phyloP scores from a whole-genome alignment of 805 yeast genomes.

The Cyberlindnera amylophila region DNA sequence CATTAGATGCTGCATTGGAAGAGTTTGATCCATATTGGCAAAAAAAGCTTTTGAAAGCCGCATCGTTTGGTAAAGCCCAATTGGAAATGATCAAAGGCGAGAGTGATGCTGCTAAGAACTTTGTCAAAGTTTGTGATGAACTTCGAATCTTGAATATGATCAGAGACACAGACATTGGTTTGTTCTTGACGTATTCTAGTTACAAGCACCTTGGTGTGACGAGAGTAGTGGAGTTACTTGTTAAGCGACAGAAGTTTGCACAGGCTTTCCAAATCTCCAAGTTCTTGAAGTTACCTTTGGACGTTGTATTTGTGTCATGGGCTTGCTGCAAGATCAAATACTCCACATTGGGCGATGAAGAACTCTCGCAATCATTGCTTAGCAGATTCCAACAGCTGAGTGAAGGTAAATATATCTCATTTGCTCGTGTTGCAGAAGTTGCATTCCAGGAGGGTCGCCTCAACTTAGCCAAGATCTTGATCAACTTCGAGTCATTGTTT shows the following conservation, averaged over 20 bases:
- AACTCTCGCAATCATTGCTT: conserved; percentile 47
- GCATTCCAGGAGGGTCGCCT: conserved; percentile 83
- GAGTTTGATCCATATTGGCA: conserved; percentile 82
- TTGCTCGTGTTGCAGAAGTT: conserved; percentile 52
- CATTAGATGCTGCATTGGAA: conserved; percentile 69
- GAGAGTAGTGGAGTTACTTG: conserved; percentile 51
- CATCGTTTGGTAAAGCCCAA: conserved; percentile 74
- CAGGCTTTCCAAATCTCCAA: conserved; percentile 61
- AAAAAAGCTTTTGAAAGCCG: conserved; percentile 74
- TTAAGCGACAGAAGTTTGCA: conserved; percentile 55
- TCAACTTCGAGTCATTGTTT: conserved; percentile 59
- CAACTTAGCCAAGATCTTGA: conserved; percentile 60
- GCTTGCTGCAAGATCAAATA: conserved; percentile 64
- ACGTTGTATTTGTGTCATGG: conserved; percentile 70
- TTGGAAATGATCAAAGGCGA: conserved; percentile 30
- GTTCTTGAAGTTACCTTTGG: conserved; percentile 42
- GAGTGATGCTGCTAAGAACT: conserved; percentile 42
- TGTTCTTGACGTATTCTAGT: conserved; percentile 61
- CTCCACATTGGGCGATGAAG: conserved; percentile 54
- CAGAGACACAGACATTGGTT: conserved; percentile 59
- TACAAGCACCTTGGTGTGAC: conserved; percentile 50
- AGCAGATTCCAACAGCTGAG: conserved; percentile 37
- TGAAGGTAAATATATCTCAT: conserved; percentile 43
- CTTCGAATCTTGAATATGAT: conserved; percentile 69
- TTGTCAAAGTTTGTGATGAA: conserved; percentile 57